These are phyloP conservation scores for Proliferodiscus dingleyae DNA, from an alignment of 2,329 filamentous ascomycete species.

Conservation along the genomic window DNA sequence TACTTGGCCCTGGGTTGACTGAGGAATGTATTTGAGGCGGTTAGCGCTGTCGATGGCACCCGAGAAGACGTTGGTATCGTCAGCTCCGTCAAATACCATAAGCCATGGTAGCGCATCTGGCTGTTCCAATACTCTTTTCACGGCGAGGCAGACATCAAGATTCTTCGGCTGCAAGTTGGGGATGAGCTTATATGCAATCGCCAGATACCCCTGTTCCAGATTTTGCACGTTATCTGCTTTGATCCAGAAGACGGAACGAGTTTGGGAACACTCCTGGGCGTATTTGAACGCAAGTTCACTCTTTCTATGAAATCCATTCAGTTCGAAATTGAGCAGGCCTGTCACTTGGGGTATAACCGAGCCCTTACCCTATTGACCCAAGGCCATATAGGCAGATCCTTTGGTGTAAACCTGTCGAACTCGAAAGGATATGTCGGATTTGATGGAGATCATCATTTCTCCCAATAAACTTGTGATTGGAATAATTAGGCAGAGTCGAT, in stretches of 20 bases:
- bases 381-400: background rate
- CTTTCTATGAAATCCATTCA: conserved; percentile 1
- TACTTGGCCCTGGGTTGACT: background rate
- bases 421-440: background rate
- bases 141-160: background rate
- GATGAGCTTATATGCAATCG: background rate
- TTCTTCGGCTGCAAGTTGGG: background rate
- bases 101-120: background rate
- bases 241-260: background rate
- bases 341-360: background rate
- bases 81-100: background rate
- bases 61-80: background rate
- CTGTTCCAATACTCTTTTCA: background rate
- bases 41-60: background rate
- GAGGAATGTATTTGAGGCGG: background rate
- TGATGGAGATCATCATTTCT: background rate
- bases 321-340: background rate
- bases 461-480: background rate
- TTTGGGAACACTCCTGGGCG: background rate
- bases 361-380: background rate
- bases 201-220: background rate
- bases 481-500: background rate
- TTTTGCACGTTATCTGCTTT: background rate
- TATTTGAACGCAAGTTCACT: conserved; percentile 3
- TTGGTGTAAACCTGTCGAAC: background rate